Evolutionary conservation across 257 asterid genomes (phyloP).

Genomic region (Paulownia fortunei): DNA sequence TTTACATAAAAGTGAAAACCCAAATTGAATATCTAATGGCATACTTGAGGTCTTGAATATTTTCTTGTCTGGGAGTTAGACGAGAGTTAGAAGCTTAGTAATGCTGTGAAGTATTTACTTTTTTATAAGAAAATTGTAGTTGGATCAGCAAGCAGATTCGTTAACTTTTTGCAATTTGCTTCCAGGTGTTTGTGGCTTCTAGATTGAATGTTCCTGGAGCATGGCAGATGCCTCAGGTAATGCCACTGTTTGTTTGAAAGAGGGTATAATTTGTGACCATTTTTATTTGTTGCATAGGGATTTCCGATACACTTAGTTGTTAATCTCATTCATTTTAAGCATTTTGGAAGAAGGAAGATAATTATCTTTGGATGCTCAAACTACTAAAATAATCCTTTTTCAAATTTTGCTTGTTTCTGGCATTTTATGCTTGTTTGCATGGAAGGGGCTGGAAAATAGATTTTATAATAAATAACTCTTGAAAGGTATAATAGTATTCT

Average conservation of each 20-base stretch:
- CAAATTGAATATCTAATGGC: constrained; percentile 5
- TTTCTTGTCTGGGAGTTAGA: background rate
- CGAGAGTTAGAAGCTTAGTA: background rate
- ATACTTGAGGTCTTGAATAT: background rate
- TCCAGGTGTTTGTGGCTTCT: constrained; percentile 97
- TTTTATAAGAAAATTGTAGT: background rate
- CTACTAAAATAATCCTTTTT: background rate
- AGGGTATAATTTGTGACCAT: background rate
- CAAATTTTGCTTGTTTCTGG: background rate
- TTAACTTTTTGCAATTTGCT: constrained; percentile 26
- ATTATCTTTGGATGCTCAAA: constrained; percentile 17
- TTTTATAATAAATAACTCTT: background rate
- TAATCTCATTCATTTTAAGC: background rate
- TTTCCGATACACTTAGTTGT: background rate
- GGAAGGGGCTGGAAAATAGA: background rate
- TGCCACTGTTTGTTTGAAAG: constrained; percentile 12
- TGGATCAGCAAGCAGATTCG: background rate
- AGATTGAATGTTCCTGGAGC: constrained; percentile 98
- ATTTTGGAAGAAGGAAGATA: background rate
- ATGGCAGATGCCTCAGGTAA: constrained; percentile 99
- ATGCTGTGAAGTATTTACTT: background rate
- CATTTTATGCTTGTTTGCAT: constrained; percentile 5
- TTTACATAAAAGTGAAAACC: constrained; percentile 4
- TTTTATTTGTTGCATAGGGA: background rate
- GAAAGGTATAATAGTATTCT: background rate